phyloP scores from a whole-genome alignment of 192 early-diverging fungal genomes.

The Gigaspora rosea region DNA sequence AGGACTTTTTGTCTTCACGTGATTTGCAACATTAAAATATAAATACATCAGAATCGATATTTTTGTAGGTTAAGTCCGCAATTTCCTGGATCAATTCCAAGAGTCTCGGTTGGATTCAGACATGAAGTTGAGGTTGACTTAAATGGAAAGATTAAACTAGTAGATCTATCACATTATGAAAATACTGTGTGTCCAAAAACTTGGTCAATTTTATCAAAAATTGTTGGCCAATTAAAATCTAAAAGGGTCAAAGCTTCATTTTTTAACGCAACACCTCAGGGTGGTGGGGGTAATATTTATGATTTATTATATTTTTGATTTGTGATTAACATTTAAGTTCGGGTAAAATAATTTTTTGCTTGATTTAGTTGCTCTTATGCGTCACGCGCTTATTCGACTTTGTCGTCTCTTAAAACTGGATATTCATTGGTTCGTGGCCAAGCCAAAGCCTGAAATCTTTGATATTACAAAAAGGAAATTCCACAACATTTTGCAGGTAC shows the following conservation, averaged over 20 bases:
- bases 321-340: neutral
- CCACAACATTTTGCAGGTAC: slow-evolving; percentile 78
- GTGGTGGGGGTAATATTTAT: slow-evolving; percentile 64
- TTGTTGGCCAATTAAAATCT: slow-evolving; percentile 55
- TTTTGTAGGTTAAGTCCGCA: slow-evolving; percentile 61
- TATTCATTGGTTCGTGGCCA: slow-evolving; percentile 75
- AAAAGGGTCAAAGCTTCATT: slow-evolving; percentile 65
- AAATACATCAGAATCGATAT: too few relatives aligned
- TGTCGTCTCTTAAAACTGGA: slow-evolving; percentile 67
- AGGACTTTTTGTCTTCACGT: too few relatives aligned
- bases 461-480: slow-evolving; percentile 88
- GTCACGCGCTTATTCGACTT: slow-evolving; percentile 77
- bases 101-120: slow-evolving; percentile 64
- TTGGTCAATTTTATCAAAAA: slow-evolving; percentile 64
- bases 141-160: slow-evolving; percentile 68
- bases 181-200: slow-evolving; percentile 62
- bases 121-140: slow-evolving; percentile 76
- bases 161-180: slow-evolving; percentile 65
- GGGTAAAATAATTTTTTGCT: neutral
- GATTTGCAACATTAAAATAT: too few relatives aligned
- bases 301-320: neutral
- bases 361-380: slow-evolving; percentile 77
- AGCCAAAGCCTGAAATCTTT: slow-evolving; percentile 84
- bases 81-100: slow-evolving; percentile 72
- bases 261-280: slow-evolving; percentile 85